A percentile compares a stretch with the other conserved stretches of the same genome.
Conservation (phyloP, 768 basidiomycete genomes). For the Lactifluus echinatus region DNA sequence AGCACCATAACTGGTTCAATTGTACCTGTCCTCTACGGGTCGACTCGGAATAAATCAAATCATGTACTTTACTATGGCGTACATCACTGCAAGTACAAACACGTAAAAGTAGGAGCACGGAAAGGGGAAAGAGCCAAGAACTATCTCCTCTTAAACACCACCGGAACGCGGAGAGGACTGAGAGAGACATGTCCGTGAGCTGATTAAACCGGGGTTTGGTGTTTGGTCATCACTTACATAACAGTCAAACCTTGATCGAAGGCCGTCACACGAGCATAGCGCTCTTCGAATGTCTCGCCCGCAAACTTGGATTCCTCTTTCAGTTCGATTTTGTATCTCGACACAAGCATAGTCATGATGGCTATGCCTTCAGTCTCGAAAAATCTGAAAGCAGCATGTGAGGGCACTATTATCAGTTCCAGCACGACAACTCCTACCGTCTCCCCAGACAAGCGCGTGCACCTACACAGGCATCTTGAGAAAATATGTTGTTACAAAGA, state of each 20-base stretch:
- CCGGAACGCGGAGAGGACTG: slow-evolving; percentile 17
- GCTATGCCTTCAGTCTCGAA: slow-evolving; percentile 43
- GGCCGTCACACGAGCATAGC: slow-evolving; percentile 24
- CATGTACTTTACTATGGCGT: no score
- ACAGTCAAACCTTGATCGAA: background rate
- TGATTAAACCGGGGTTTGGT: no score
- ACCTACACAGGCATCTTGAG: background rate
- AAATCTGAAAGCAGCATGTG: slow-evolving; percentile 29
- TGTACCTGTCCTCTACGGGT: no score
- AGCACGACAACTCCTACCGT: slow-evolving; percentile 6
- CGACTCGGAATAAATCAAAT: no score
- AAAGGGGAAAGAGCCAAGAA: background rate
- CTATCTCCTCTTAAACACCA: slow-evolving; percentile 20
- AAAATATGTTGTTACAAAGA: background rate
- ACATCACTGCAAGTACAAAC: no score
- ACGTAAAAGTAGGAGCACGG: background rate
- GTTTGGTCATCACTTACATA: background rate
- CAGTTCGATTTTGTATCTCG: slow-evolving; percentile 37
- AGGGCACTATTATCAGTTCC: background rate
- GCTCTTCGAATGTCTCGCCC: slow-evolving; percentile 36
- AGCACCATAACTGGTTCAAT: no score
- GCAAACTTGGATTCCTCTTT: slow-evolving; percentile 43
- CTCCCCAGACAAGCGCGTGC: slow-evolving; percentile 21
- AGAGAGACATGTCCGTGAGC: background rate
- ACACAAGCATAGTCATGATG: slow-evolving; percentile 38